Percentiles rank a stretch among this genome's conserved stretches.
Conservation (phyloP, 768 basidiomycete genomes). For the Xerocomus potaroensis region DNA sequence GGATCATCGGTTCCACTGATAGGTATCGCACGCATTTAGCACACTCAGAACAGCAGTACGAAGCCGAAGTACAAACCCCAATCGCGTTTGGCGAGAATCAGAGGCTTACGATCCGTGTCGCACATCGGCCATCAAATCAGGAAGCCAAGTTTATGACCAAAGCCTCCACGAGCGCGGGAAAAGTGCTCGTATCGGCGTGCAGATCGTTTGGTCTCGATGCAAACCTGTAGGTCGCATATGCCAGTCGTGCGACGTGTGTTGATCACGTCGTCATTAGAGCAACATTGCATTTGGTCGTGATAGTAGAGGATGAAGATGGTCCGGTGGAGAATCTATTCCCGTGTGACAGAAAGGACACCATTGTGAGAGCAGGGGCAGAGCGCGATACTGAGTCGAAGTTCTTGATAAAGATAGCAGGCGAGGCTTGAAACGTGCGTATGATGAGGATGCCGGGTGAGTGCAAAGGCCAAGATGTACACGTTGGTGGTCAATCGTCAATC, state of each 20-base stretch:
- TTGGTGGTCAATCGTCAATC: too few species aligned
- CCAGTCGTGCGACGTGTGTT: not conserved
- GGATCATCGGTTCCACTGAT: not conserved
- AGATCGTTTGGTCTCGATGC: slow-evolving; percentile 27
- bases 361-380: slow-evolving; percentile 26
- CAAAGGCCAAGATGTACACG: too few species aligned
- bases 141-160: slow-evolving; percentile 31
- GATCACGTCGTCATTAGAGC: slow-evolving; percentile 10
- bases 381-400: slow-evolving; percentile 19
- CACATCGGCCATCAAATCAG: slow-evolving; percentile 27
- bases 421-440: too few species aligned
- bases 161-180: slow-evolving; percentile 28
- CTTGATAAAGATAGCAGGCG: slow-evolving; percentile 21
- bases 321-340: slow-evolving; percentile 27
- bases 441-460: too few species aligned
- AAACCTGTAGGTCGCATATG: slow-evolving; percentile 12
- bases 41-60: slow-evolving; percentile 5
- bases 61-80: not conserved
- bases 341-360: slow-evolving; percentile 26
- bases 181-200: slow-evolving; percentile 25
- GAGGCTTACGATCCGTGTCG: slow-evolving; percentile 29
- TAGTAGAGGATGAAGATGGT: slow-evolving; percentile 23
- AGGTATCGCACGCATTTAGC: not conserved
- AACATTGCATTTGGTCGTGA: slow-evolving; percentile 23
- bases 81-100: slow-evolving; percentile 5